These are phyloP conservation scores for Grigorovia humatica DNA, from an alignment of 805 yeast species.

Conservation along the genomic window DNA sequence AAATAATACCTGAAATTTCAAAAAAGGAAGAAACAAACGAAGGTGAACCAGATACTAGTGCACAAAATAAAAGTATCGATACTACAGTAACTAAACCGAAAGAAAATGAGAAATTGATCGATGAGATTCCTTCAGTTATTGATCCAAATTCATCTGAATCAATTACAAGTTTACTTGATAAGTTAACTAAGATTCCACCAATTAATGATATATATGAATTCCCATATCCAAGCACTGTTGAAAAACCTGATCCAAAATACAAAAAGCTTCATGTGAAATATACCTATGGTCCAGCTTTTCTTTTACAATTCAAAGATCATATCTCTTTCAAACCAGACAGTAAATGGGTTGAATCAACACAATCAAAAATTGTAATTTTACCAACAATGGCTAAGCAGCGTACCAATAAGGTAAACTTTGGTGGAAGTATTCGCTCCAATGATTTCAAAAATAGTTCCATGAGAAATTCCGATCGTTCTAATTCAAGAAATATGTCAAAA, in stretches of 20 bases:
- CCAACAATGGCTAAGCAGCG: slow-evolving; percentile 15
- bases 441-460: slow-evolving; percentile 30
- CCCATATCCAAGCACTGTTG: slow-evolving; percentile 45
- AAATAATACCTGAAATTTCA: no score
- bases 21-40: slow-evolving; percentile 2
- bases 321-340: slow-evolving; percentile 48
- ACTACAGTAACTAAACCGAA: slow-evolving; percentile 4
- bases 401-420: slow-evolving; percentile 23
- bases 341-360: slow-evolving; percentile 37
- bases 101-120: slow-evolving; percentile 6
- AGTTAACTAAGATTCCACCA: slow-evolving; percentile 36
- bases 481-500: slow-evolving; percentile 54
- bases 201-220: slow-evolving; percentile 47
- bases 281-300: slow-evolving; percentile 72
- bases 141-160: slow-evolving; percentile 16
- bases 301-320: slow-evolving; percentile 61
- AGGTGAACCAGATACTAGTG: background rate
- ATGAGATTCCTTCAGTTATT: slow-evolving; percentile 15
- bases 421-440: slow-evolving; percentile 14
- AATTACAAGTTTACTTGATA: slow-evolving; percentile 45
- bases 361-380: slow-evolving; percentile 27
- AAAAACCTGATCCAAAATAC: slow-evolving; percentile 40
- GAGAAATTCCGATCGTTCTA: slow-evolving; percentile 36
- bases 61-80: slow-evolving; percentile 1
- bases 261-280: slow-evolving; percentile 25